Evolutionary conservation across 1,284 basidiomycete genomes (phyloP).

Genomic region (Peniophora sp.): DNA sequence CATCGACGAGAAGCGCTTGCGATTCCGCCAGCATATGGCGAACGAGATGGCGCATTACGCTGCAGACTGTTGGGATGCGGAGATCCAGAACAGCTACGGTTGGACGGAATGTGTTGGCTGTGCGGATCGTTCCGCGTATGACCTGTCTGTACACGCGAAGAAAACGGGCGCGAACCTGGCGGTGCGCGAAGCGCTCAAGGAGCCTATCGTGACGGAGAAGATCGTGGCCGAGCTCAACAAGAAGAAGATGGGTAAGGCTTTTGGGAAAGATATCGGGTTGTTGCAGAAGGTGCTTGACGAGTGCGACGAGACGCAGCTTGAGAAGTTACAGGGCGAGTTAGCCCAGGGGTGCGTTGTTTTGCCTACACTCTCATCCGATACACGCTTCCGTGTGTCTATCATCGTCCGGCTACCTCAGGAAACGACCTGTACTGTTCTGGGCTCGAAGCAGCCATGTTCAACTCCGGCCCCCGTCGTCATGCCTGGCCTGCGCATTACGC

Average conservation of each 20-base stretch:
- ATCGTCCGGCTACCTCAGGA: no score
- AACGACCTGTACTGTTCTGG: no score
- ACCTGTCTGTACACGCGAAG: conserved; percentile 51
- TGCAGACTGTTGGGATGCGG: conserved; percentile 98
- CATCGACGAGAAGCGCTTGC: conserved; percentile 77
- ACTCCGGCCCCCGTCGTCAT: no score
- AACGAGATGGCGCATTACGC: conserved; percentile 99
- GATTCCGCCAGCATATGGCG: conserved; percentile 96
- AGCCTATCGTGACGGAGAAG: conserved; percentile 71
- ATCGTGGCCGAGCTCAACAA: conserved; percentile 79
- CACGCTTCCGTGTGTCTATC: conserved; percentile 8
- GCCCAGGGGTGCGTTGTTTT: conserved; percentile 53
- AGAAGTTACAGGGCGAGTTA: conserved; percentile 69
- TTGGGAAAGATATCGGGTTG: conserved; percentile 76
- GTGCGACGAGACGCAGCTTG: conserved; percentile 64
- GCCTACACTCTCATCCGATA: conserved; percentile 10
- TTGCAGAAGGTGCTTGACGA: conserved; percentile 67
- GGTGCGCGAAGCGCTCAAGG: conserved; percentile 80
- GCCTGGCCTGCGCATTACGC: no score
- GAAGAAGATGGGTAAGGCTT: conserved; percentile 86
- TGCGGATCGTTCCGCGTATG: conserved; percentile 96
- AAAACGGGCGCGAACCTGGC: conserved; percentile 70
- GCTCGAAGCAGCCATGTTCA: no score
- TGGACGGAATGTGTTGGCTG: conserved; percentile 99
- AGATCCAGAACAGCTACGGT: conserved; percentile 91